Percentiles rank a stretch among this genome's conserved stretches.
Evolutionary conservation across 176 grass and related monocot genomes (phyloP).

Genomic region (Raddia guianensis): DNA sequence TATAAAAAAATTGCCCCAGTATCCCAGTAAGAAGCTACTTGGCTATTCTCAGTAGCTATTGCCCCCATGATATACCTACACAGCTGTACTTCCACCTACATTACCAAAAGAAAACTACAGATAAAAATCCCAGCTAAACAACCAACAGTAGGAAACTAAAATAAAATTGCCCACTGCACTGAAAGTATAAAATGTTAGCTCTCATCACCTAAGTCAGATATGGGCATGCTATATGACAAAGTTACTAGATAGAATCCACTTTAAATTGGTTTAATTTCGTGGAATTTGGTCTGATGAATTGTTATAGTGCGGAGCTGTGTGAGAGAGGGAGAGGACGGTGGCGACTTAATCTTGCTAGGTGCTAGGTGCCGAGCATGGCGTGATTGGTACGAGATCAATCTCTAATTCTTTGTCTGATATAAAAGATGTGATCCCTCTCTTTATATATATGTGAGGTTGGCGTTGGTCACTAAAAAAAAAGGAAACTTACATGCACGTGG

Average conservation of each 20-base stretch:
- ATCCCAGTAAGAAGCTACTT: background rate
- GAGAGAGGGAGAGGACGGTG: too few relatives aligned
- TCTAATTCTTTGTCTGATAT: too few relatives aligned
- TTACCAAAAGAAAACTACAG: background rate
- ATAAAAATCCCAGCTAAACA: background rate
- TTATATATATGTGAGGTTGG: too few relatives aligned
- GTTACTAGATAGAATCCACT: slow-evolving; percentile 5
- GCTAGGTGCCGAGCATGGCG: too few relatives aligned
- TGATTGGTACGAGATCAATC: too few relatives aligned
- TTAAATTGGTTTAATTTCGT: background rate
- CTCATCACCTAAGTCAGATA: background rate
- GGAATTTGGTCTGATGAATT: background rate
- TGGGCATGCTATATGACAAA: background rate
- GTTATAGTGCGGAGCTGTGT: too few relatives aligned
- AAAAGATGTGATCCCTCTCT: too few relatives aligned
- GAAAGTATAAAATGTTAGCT: background rate
- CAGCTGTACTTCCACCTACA: background rate
- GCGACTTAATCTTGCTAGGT: too few relatives aligned
- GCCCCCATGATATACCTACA: background rate
- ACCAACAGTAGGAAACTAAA: background rate
- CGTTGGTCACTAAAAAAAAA: too few relatives aligned
- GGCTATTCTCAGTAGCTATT: background rate
- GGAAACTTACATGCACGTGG: too few relatives aligned
- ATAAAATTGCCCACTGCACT: background rate
- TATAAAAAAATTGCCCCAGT: background rate